Conservation (phyloP, 805 yeast genomes). For the Wickerhamomyces rabaulensis region DNA sequence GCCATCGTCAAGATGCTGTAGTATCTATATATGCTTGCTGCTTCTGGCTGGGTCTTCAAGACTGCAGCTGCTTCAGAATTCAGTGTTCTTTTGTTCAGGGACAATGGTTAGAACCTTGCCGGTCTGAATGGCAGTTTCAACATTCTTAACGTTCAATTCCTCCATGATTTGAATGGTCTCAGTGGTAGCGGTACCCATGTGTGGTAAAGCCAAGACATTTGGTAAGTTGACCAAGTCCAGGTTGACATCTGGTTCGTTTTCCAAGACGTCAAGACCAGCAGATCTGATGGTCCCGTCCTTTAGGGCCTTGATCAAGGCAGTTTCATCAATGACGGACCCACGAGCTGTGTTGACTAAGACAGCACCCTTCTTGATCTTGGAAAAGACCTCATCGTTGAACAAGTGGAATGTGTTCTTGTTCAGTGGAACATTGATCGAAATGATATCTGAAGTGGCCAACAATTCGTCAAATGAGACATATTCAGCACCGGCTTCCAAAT, state of each 20-base stretch:
- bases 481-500: conserved; percentile 62
- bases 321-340: conserved; percentile 76
- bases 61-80: conserved; percentile 1
- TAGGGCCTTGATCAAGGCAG: conserved; percentile 48
- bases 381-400: conserved; percentile 53
- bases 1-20: too few species aligned
- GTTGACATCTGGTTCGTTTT: conserved; percentile 67
- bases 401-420: conserved; percentile 67
- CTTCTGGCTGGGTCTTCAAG: too few species aligned
- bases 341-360: conserved; percentile 79
- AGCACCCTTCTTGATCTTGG: conserved; percentile 74
- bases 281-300: conserved; percentile 60
- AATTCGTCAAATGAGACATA: conserved; percentile 71
- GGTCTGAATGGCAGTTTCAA: conserved; percentile 46
- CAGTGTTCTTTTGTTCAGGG: conserved; percentile 58
- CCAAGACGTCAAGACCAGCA: conserved; percentile 74
- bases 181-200: conserved; percentile 77
- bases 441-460: conserved; percentile 56
- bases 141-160: conserved; percentile 66
- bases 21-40: too few species aligned
- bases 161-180: conserved; percentile 83
- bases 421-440: conserved; percentile 74
- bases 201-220: conserved; percentile 77
- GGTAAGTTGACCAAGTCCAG: conserved; percentile 56
- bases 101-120: conserved; percentile 73